phyloP scores from a whole-genome alignment of 257 asterid species.

The Ajuga chamaepitys region DNA sequence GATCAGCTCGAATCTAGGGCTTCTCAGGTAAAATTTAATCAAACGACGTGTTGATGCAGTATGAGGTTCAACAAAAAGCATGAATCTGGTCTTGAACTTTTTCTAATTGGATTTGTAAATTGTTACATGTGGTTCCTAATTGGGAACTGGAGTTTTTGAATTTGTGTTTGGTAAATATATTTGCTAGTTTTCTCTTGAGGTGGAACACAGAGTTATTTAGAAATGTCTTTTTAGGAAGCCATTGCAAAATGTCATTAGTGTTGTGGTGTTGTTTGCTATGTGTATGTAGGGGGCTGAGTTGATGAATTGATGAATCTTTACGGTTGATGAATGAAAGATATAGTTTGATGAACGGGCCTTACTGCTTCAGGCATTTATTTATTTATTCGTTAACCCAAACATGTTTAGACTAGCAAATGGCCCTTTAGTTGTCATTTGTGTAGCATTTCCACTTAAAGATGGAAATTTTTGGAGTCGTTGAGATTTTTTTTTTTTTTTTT shows the following conservation, averaged over 20 bases:
- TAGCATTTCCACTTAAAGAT: background rate
- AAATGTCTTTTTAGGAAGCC: too few species aligned
- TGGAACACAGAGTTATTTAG: background rate
- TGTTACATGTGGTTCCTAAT: background rate
- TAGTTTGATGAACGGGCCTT: too few species aligned
- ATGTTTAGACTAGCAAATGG: background rate
- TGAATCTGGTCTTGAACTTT: too few species aligned
- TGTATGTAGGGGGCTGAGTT: background rate
- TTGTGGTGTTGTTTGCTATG: background rate
- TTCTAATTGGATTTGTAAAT: too few species aligned
- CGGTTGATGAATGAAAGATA: background rate
- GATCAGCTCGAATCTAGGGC: constrained; percentile 66
- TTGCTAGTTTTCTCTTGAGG: background rate
- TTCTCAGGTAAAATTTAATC: too few species aligned
- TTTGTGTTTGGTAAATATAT: background rate
- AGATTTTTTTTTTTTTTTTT: background rate
- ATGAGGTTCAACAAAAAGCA: too few species aligned
- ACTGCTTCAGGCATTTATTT: too few species aligned
- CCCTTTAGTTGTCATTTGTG: background rate
- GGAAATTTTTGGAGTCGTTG: background rate
- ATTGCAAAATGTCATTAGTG: background rate
- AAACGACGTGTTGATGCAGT: background rate
- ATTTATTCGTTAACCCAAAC: too few species aligned
- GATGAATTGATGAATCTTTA: background rate
- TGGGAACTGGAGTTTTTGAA: background rate